Percentiles rank a stretch among this genome's conserved stretches.
Evolutionary conservation across 495 filamentous ascomycete genomes (phyloP).

Genomic region (Trichoderma gamsii): DNA sequence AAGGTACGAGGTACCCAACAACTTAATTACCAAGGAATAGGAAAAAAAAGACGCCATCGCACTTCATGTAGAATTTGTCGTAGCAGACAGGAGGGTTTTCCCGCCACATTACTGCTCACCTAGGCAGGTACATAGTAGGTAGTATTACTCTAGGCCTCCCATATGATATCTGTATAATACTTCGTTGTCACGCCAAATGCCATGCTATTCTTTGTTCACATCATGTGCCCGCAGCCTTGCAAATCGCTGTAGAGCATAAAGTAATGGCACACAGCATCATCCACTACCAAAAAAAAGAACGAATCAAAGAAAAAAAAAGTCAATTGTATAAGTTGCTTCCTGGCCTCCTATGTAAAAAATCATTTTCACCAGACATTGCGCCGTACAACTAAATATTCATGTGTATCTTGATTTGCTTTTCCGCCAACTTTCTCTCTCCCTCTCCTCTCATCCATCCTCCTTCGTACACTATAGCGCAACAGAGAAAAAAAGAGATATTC

Average conservation of each 20-base stretch:
- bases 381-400: neutral
- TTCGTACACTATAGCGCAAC: neutral
- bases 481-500: neutral
- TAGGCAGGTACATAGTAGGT: too few species aligned
- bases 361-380: slow-evolving; percentile 6
- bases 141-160: too few species aligned
- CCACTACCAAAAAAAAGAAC: neutral
- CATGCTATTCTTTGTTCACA: neutral
- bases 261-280: neutral
- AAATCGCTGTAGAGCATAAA: neutral
- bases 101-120: too few species aligned
- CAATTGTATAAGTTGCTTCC: neutral
- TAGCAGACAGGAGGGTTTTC: too few species aligned
- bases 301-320: neutral
- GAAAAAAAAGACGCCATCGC: too few species aligned
- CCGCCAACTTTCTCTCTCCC: neutral
- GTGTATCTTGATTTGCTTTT: neutral
- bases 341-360: neutral
- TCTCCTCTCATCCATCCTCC: neutral
- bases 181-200: neutral
- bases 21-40: too few species aligned
- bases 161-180: too few species aligned
- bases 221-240: neutral
- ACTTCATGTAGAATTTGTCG: too few species aligned
- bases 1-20: neutral